phyloP scores from a whole-genome alignment of 345 rosid genomes.

The Mercurialis annua region DNA sequence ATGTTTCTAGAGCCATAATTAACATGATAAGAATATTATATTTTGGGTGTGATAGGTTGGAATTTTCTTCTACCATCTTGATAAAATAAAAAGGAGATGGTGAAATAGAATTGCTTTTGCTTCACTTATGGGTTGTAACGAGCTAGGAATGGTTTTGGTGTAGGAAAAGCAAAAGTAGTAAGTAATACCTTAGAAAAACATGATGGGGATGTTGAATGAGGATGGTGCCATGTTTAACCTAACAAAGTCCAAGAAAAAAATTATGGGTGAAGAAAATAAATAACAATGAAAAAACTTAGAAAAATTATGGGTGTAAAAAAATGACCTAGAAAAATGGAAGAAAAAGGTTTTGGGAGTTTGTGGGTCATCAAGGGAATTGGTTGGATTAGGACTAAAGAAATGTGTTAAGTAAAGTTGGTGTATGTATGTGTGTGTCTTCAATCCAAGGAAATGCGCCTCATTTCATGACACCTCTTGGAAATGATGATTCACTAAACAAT shows the following conservation, averaged over 20 bases:
- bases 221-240: slow-evolving; percentile 26
- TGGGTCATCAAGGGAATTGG: slow-evolving; percentile 31
- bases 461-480: slow-evolving; percentile 46
- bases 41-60: too few relatives aligned
- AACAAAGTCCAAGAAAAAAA: slow-evolving; percentile 31
- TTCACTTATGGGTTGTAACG: slow-evolving; percentile 20
- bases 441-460: slow-evolving; percentile 43
- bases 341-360: slow-evolving; percentile 19
- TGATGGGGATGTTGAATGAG: slow-evolving; percentile 28
- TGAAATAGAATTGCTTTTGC: slow-evolving; percentile 10
- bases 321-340: slow-evolving; percentile 15
- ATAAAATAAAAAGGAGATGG: neutral
- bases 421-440: slow-evolving; percentile 27
- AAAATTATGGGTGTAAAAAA: too few relatives aligned
- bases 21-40: too few relatives aligned
- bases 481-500: slow-evolving; percentile 29
- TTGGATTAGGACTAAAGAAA: slow-evolving; percentile 50
- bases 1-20: too few relatives aligned
- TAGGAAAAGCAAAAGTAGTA: slow-evolving; percentile 35
- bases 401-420: slow-evolving; percentile 35
- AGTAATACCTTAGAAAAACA: slow-evolving; percentile 32
- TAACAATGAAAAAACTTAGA: neutral
- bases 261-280: slow-evolving; percentile 13
- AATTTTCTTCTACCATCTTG: too few relatives aligned
- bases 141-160: slow-evolving; percentile 34